Base-by-base conservation (phyloP, 495 filamentous ascomycete genomes). In the Melanomma pulvis-pyrius region DNA sequence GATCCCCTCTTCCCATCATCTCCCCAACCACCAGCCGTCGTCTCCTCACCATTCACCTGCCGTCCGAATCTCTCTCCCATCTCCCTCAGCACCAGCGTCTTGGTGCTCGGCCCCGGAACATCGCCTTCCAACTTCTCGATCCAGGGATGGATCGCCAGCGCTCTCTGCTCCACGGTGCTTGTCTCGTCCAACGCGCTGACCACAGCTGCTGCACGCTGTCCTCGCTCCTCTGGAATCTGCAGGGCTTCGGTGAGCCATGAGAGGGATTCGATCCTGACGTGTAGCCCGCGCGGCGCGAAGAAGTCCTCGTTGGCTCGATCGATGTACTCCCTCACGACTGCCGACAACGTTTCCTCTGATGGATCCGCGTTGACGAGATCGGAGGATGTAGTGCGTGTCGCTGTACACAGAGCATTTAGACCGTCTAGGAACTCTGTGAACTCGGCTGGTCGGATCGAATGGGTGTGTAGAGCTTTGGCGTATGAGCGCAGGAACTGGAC, bases 351-450 rank as follows among this genome's bases (percentile, higher is more conserved):
- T 11, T 48, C 22, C 13, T 22, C 26, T 11, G 41, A 26, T 24
- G 17, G 11, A 2, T 47, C 25, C 2, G 19, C n/a, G 4, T 52
- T 2, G n/a, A 30, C 25, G 22, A 68, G 30, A 22, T 69, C 36
- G 1, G 24, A 13, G 12, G 63, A 24, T 8, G 53, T 60, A n/a
- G 59, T 52, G 19, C 28, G 21, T 1, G 67, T 65, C 9, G 70
- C 62, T 1, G 5, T 13, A 52, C 53, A 63, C 1, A 73, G 53
- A 8, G 63, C 56, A 63, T 73, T 73, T 7, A 73, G 60, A 19
- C 65, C 65, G 32, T 73, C 71, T 8, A 73, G 50, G 39, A 73
- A 73, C 4, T 57, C 55, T 15, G 62, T 36, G 48, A 73, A 73
- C 39, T 73, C 71, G 29, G 63, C 63, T 0, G 68, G 68, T 11